Base-by-base conservation (phyloP, 192 early-diverging fungal genomes). In the Coemansia sp. region DNA sequence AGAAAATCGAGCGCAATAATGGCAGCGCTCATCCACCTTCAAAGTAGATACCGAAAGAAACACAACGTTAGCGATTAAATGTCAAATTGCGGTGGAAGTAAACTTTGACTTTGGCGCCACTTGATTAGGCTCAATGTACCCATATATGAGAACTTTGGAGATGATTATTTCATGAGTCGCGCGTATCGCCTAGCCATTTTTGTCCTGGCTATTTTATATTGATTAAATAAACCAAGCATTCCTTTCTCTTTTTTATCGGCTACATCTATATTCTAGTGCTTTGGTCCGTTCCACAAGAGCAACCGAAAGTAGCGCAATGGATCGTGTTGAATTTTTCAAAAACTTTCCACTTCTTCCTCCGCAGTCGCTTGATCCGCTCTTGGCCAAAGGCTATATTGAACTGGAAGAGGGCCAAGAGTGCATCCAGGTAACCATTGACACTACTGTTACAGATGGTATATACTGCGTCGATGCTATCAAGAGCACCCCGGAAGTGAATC, bases 281-380 rank as follows among this genome's bases (percentile, higher is more conserved):
- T 48, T 37, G 35, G 5, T 37, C 43, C 39, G 39, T 46, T 46
- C n/a, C 16, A 46, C 4, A n/a, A 46, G n/a, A 6, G 20, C 7
- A 20, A 15, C 9, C 16, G 39, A 2, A 20, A 20, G 43, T 18
- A 46, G 43, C 43, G n/a, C 43, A 57, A 74, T 71, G 62, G 78
- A 81, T 25, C 53, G 68, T 53, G 28, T 81, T n/a, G 78, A 71
- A 30, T 81, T 81, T 46, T 75, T 68, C 52, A 69, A 66, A 56
- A 29, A 43, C 29, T 81, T 75, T 40, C 78, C 78, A n/a, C 45
- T 81, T 20, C 67, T 81, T 29, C 53, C 63, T 6, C 78, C 70
- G 23, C 43, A 68, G 23, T 64, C 69, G 2, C 66, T 81, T 10
- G 58, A 65, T 23, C 72, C 78, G 21, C 63, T 81, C 16, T 34